Evolutionary conservation across 441 rosid species (phyloP), one percentile per base, ranked within the genome.

Genomic region (Lepidium campestre): DNA sequence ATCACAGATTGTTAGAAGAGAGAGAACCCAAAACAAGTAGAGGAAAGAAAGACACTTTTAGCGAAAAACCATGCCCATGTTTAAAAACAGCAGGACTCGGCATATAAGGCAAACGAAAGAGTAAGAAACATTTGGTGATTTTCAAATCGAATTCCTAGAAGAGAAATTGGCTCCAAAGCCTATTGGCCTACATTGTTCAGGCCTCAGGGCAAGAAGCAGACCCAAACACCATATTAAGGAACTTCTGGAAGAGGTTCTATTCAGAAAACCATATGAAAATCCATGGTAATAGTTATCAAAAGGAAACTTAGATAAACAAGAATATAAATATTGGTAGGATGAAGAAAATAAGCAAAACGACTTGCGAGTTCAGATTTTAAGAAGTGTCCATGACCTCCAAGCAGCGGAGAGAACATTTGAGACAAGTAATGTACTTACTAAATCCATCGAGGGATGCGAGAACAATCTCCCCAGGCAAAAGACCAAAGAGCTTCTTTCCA

Each of bases 371-470:
- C n/a, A n/a, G n/a, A n/a, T n/a, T n/a, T n/a, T 17, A 34, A 27
- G 0, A 53, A 62, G 35, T 19, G 36, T 39, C 20, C 39, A 48
- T 29, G 37, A 57, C 23, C 25, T 50, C 29, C 14, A 67, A 13
- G 47, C 18, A 48, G 6, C 6, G 2, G 19, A 20, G 1, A 17
- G 7, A 35, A 34, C 35, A 55, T 19, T n/a, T 62, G 36, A 44
- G 12, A 5, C 19, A 59, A 56, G 41, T 22, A 62, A 55, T 46
- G n/a, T 10, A 72, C 97, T 88, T 79, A 88, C 98, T 84, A 59
- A 89, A 93, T 72, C 99, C 97, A 76, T 89, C 99, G 61, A 93
- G 77, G 66, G 96, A 84, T 64, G 97, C 99, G 36, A 93, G 93
- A 64, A 91, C 76, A 22, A 93, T 80, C 84, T 93, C 92, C 62